Base-by-base conservation (phyloP, 306 rosid species). In the Vachellia pachyceras region DNA sequence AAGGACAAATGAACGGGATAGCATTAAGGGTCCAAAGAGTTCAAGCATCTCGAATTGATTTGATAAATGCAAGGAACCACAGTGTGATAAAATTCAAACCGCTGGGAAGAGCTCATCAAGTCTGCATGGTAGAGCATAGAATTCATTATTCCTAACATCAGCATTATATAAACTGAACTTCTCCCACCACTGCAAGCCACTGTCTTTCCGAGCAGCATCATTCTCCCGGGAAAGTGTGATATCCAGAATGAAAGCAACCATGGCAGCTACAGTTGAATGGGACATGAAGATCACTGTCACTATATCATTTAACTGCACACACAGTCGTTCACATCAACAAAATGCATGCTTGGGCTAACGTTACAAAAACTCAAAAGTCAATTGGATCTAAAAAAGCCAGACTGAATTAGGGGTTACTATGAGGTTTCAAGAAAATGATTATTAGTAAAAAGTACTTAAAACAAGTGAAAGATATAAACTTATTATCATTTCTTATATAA, bases 131-230 rank as follows among this genome's bases (percentile, higher is more conserved):
- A 91, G 79, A 36, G 85, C 85, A 76, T 91, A 91, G 87, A 91
- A 91, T 63, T 94, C 97, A 74, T 91, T 88, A 46, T 85, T 94
- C 60, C 95, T 85, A 57, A 86, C 84, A 81, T 90, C 98, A 10
- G 93, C 80, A 54, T 77, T 49, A 44, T 89, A 91, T 37, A 87
- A 75, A 73, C 87, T 75, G 82, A 94, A 90, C 86, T 77, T 94
- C 68, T 33, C 90, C 98, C 95, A 92, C 95, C 97, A 91, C 50
- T 85, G 77, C 78, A 90, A 61, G 4, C 92, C 85, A 22, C 84
- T 88, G 76, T 93, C 95, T 47, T 87, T 89, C 6, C 68, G 37
- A 9, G 68, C 37, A 0, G 68, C 68, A 29, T 61, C 68, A 11
- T 61, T 61, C 33, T 61, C 68, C 40, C 68, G 18, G 4, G 68